Percentiles rank a stretch among this genome's conserved stretches.
These are phyloP conservation scores for Entophlyctis helioformis DNA, from an alignment of 192 early-diverging fungal genomes.

Conservation along the genomic window DNA sequence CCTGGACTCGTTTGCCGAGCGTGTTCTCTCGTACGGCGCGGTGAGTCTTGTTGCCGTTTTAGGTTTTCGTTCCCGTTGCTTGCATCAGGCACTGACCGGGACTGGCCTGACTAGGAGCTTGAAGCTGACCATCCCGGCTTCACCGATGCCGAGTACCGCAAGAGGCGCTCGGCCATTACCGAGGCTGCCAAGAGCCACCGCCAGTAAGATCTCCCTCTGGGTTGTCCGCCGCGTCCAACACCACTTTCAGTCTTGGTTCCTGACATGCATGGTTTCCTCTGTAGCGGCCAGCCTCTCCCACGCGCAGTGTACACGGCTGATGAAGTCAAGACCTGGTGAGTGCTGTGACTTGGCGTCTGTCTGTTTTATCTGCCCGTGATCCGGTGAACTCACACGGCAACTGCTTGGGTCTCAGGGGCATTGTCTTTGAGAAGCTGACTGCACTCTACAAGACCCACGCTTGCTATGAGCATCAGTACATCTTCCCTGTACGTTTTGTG, in stretches of 20 bases:
- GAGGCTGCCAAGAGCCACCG: constrained; percentile 67
- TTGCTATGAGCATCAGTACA: constrained; percentile 83
- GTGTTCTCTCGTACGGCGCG: constrained; percentile 85
- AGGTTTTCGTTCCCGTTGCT: not conserved
- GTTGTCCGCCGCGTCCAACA: no score
- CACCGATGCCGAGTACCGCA: constrained; percentile 72
- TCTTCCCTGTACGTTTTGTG: constrained; percentile 49
- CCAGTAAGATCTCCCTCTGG: constrained; percentile 8
- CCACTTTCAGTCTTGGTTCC: no score
- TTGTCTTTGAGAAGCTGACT: constrained; percentile 58
- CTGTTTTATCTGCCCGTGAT: not conserved
- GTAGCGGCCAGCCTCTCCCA: constrained; percentile 68
- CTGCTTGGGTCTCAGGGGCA: constrained; percentile 8
- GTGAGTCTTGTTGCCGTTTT: no score
- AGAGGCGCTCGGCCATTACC: constrained; percentile 72
- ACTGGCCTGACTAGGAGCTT: constrained; percentile 26
- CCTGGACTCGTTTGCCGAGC: constrained; percentile 83
- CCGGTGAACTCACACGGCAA: not conserved
- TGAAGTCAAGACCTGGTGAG: constrained; percentile 78
- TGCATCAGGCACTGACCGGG: no score
- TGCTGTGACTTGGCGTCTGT: constrained; percentile 30
- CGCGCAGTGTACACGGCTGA: constrained; percentile 64
- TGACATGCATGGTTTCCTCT: no score
- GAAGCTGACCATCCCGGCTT: constrained; percentile 85
- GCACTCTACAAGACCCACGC: constrained; percentile 72